These are phyloP conservation scores for Mycena sp. DNA, from an alignment of 1,284 basidiomycete genomes.

Conservation along the genomic window DNA sequence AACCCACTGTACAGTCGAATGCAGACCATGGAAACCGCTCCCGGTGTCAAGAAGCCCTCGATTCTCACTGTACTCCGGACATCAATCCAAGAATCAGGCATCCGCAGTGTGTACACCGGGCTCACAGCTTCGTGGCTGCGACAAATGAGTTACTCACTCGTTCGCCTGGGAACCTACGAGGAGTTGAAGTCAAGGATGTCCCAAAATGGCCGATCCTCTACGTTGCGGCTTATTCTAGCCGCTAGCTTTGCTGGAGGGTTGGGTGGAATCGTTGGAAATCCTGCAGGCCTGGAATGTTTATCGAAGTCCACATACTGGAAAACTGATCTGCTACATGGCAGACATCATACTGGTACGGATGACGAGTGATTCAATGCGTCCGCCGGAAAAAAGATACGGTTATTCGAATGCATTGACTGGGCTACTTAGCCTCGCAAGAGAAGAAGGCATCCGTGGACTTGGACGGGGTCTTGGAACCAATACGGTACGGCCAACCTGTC, in stretches of 20 bases:
- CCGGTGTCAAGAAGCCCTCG: constrained; percentile 59
- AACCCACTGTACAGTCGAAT: constrained; percentile 62
- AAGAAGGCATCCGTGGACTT: constrained; percentile 79
- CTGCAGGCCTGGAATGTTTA: too few relatives aligned
- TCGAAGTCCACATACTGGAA: too few relatives aligned
- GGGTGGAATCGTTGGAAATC: constrained; percentile 85
- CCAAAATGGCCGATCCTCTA: constrained; percentile 57
- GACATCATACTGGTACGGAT: constrained; percentile 87
- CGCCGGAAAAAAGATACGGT: constrained; percentile 76
- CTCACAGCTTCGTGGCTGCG: constrained; percentile 86
- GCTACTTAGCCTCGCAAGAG: constrained; percentile 67
- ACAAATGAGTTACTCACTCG: constrained; percentile 93
- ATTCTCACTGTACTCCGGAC: constrained; percentile 64
- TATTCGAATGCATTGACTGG: constrained; percentile 84
- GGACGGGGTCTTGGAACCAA: constrained; percentile 85
- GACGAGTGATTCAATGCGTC: constrained; percentile 86
- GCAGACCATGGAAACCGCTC: constrained; percentile 68
- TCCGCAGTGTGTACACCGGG: constrained; percentile 83
- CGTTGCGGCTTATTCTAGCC: constrained; percentile 65
- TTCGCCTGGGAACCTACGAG: constrained; percentile 88
- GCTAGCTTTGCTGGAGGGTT: constrained; percentile 80
- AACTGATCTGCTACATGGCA: constrained; percentile 34
- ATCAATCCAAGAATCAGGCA: constrained; percentile 68
- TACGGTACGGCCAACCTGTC: constrained; percentile 54
- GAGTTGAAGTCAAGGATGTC: constrained; percentile 70